Evolutionary conservation across 2,329 filamentous ascomycete genomes (phyloP), one percentile per base, ranked within the genome.

Genomic region (Trichoderma hamatum): DNA sequence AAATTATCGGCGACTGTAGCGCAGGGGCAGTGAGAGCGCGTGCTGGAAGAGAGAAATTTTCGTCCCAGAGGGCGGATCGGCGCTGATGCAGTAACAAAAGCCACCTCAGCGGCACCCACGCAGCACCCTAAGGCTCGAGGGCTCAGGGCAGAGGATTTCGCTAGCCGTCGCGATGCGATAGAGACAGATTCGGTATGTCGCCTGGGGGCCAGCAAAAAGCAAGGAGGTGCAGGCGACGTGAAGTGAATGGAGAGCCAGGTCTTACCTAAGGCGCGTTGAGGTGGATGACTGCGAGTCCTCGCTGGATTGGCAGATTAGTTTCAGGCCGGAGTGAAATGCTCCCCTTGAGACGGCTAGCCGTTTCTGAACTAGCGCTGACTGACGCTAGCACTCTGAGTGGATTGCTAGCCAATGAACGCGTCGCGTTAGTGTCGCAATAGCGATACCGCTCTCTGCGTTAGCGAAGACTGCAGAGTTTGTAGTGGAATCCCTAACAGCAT

Each of bases 41-140:
- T 61, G 49, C 60, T 62, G 72, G 72, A 75, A 72, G 72, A 77
- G 75, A 79, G 75, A 79, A 78, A 76, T 76, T 78, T 78, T 79
- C 75, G 75, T 74, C 70, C 71, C 72, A 70, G 70, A 72, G 30
- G 34, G 71, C 71, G 72, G 62, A 60, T 52, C 68, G 55, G 63
- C 63, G 63, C 63, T 46, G 49, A 58, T 49, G 32, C 61, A 60
- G 68, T 66, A 55, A 69, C 68, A 69, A 59, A 30, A 32, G 68
- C 62, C 63, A 56, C 68, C 61, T 62, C 69, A 36, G 36, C 67
- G 61, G 28, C 58, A 61, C 59, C 65, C 60, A 51, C 69, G 66
- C 69, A 64, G 60, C 66, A 43, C 59, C 69, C 36, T 51, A 55
- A 69, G 51, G 32, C 30, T 68, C 58, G 39, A 61, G 13, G 51